Conservation (phyloP, 2,329 filamentous ascomycete species). For the Ploettnerulaceae sp. region DNA sequence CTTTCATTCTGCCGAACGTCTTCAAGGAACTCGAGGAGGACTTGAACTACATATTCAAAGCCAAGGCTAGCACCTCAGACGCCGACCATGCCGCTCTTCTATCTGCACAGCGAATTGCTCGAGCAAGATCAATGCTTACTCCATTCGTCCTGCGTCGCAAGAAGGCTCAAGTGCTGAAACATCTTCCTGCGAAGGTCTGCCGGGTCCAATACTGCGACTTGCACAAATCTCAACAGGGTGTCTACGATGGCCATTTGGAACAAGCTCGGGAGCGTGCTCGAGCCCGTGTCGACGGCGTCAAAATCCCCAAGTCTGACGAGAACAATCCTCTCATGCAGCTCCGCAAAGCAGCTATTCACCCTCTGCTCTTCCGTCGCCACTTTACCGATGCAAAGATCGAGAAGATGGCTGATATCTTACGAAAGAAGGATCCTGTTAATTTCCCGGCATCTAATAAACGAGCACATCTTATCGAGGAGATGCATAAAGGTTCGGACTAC, state of each 20-base stretch:
- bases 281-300: slow-evolving; percentile 48
- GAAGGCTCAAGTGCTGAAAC: slow-evolving; percentile 84
- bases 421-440: slow-evolving; percentile 59
- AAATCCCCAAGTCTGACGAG: slow-evolving; percentile 46
- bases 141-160: slow-evolving; percentile 92
- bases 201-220: slow-evolving; percentile 79
- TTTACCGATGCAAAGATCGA: slow-evolving; percentile 71
- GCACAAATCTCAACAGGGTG: slow-evolving; percentile 62
- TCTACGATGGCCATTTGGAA: slow-evolving; percentile 69
- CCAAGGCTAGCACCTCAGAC: slow-evolving; percentile 81
- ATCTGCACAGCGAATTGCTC: slow-evolving; percentile 78
- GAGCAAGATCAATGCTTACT: slow-evolving; percentile 86
- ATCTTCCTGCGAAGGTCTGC: slow-evolving; percentile 75
- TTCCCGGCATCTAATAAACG: slow-evolving; percentile 45
- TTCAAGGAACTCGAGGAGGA: slow-evolving; percentile 74
- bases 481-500: slow-evolving; percentile 57
- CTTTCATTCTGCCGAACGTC: slow-evolving; percentile 86
- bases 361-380: slow-evolving; percentile 76
- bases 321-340: slow-evolving; percentile 84
- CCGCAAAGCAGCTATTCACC: slow-evolving; percentile 87
- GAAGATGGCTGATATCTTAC: slow-evolving; percentile 72
- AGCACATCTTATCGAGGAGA: slow-evolving; percentile 49
- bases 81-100: slow-evolving; percentile 76
- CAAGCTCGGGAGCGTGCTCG: slow-evolving; percentile 55
- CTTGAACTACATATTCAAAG: slow-evolving; percentile 82